Conservation (phyloP, 495 filamentous ascomycete genomes). For the Trichodelitschia bisporula region DNA sequence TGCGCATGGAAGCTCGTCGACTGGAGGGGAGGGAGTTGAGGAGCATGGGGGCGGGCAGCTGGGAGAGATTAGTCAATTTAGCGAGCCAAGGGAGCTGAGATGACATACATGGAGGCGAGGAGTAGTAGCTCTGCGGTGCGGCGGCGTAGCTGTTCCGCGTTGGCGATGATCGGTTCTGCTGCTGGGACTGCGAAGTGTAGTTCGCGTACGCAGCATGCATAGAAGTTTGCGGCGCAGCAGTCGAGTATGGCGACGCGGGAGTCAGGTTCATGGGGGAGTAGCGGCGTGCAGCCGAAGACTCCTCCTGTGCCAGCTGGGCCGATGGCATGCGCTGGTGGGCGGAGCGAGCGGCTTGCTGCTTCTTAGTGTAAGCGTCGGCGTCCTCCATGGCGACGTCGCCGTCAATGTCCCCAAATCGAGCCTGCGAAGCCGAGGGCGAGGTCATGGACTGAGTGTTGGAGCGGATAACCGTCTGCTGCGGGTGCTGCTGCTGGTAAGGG, state of each 20-base stretch:
- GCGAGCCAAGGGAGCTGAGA: constrained; percentile 7
- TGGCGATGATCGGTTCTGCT: constrained; percentile 29
- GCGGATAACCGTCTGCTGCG: not conserved
- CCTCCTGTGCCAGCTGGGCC: constrained; percentile 42
- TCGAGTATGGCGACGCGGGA: constrained; percentile 33
- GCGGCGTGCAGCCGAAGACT: constrained; percentile 61
- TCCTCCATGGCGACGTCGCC: constrained; percentile 84
- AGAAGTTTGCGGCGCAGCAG: constrained; percentile 30
- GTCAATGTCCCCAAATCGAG: constrained; percentile 39
- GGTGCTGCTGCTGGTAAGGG: not conserved
- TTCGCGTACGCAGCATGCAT: constrained; percentile 24
- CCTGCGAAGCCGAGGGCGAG: constrained; percentile 8
- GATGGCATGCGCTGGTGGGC: constrained; percentile 37
- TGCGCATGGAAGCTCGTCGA: constrained; percentile 45
- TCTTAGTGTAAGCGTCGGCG: constrained; percentile 58
- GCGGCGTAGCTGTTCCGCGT: constrained; percentile 29
- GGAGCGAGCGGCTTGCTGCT: constrained; percentile 55
- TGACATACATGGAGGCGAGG: constrained; percentile 27
- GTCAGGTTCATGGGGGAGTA: constrained; percentile 88
- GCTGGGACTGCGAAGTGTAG: constrained; percentile 17
- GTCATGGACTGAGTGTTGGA: not conserved
- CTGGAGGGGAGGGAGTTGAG: constrained; percentile 46
- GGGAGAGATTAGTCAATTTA: constrained; percentile 14
- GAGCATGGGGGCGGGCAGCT: constrained; percentile 12
- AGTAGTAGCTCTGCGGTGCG: constrained; percentile 35